A percentile compares a stretch with the other conserved stretches of the same genome.
Evolutionary conservation across 768 basidiomycete genomes (phyloP).

Genomic region (Astraeus odoratus): DNA sequence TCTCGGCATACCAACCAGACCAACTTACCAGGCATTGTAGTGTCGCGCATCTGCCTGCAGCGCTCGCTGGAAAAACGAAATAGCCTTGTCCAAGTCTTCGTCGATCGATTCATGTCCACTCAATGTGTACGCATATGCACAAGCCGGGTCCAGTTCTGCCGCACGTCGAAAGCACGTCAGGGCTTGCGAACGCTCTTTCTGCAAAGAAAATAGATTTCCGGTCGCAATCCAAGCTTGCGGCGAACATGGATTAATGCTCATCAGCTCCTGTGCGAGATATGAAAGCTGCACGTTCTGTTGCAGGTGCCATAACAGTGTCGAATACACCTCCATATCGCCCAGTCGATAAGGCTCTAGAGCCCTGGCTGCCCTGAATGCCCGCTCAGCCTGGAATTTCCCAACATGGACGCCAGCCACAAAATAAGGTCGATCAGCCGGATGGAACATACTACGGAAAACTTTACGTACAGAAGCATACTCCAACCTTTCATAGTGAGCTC

Average conservation of each 20-base stretch:
- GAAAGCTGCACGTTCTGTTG: slow-evolving; percentile 80
- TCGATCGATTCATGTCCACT: slow-evolving; percentile 96
- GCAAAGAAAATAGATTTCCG: slow-evolving; percentile 91
- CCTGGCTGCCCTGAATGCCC: slow-evolving; percentile 78
- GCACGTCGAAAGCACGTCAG: slow-evolving; percentile 93
- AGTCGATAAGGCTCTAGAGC: slow-evolving; percentile 85
- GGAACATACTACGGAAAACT: slow-evolving; percentile 5
- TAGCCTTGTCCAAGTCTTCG: slow-evolving; percentile 89
- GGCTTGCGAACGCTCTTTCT: slow-evolving; percentile 91
- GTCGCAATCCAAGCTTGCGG: slow-evolving; percentile 94
- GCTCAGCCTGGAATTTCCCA: slow-evolving; percentile 61
- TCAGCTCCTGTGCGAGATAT: slow-evolving; percentile 87
- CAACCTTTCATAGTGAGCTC: slow-evolving; percentile 83
- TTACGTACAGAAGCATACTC: slow-evolving; percentile 81
- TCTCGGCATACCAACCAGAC: too few relatives aligned
- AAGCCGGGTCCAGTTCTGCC: slow-evolving; percentile 78
- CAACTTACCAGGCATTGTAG: slow-evolving; percentile 94
- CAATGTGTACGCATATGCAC: slow-evolving; percentile 93
- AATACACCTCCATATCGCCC: slow-evolving; percentile 93
- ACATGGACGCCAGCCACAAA: slow-evolving; percentile 7
- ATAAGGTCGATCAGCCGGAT: slow-evolving; percentile 12
- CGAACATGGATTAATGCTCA: slow-evolving; percentile 75
- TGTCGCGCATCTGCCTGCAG: slow-evolving; percentile 87
- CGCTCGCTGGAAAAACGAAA: slow-evolving; percentile 87
- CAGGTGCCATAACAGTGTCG: slow-evolving; percentile 93